Conservation (phyloP, 2,329 filamentous ascomycete genomes). For the Hypoxylon sp. region DNA sequence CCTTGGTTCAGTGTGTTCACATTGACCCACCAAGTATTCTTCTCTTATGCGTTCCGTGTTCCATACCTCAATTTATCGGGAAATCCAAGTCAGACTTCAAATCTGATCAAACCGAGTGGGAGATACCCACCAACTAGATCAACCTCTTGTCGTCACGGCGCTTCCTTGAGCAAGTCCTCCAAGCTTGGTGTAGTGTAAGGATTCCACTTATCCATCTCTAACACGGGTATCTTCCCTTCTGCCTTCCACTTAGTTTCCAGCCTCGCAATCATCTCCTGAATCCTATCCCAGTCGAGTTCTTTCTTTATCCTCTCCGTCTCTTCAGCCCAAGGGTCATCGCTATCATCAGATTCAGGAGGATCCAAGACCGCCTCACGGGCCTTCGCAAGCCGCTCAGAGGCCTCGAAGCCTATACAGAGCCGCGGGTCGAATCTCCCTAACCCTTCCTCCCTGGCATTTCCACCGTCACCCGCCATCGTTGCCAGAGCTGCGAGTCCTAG, state of each 20-base stretch:
- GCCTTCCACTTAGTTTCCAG: conserved; percentile 33
- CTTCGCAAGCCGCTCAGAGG: conserved; percentile 63
- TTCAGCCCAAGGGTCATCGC: conserved; percentile 24
- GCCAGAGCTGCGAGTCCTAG: conserved; percentile 86
- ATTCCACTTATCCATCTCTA: conserved; percentile 40
- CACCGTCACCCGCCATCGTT: conserved; percentile 64
- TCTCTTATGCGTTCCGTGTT: not conserved
- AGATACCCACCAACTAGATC: not conserved
- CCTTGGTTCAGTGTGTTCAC: no score
- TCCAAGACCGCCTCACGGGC: conserved; percentile 55
- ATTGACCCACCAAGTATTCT: not conserved
- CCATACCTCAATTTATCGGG: not conserved
- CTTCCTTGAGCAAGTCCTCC: conserved; percentile 5
- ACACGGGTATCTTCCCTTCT: conserved; percentile 32
- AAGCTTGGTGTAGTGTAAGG: conserved; percentile 22
- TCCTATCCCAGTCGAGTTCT: conserved; percentile 29
- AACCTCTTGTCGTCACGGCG: not conserved
- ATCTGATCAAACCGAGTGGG: not conserved
- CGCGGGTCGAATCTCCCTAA: conserved; percentile 80
- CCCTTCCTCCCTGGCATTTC: conserved; percentile 65
- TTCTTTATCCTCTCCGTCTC: conserved; percentile 32
- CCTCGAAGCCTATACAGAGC: conserved; percentile 78
- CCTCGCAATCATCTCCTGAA: conserved; percentile 8
- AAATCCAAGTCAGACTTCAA: not conserved
- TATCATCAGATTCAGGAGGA: conserved; percentile 7